Percentiles rank a stretch among this genome's conserved stretches.
Conservation (phyloP, 75 land plant genomes). For the Gnetum montanum region DNA sequence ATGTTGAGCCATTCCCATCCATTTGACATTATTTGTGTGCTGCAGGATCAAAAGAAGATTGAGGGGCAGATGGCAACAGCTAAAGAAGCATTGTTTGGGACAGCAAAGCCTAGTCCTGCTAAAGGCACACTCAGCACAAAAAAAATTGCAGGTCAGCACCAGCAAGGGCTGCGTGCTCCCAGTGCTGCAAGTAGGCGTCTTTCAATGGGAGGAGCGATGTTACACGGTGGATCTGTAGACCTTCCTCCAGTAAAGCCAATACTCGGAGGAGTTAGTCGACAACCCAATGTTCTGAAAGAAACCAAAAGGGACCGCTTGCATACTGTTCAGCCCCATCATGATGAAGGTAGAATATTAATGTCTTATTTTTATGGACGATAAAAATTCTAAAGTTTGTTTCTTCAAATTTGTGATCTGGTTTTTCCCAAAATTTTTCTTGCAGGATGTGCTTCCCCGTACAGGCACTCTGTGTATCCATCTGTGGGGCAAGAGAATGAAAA, state of each 20-base stretch:
- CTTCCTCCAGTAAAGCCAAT: constrained; percentile 19
- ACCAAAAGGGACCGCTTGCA: constrained; percentile 6
- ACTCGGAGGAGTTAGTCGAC: constrained; percentile 3
- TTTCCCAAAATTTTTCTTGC: constrained; percentile 34
- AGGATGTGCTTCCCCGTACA: constrained; percentile 33
- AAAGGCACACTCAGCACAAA: constrained; percentile 36
- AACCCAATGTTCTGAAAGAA: constrained; percentile 5
- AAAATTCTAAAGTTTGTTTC: neutral
- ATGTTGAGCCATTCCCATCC: no score
- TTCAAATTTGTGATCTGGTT: neutral
- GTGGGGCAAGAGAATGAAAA: constrained; percentile 14
- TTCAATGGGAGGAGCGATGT: constrained; percentile 51
- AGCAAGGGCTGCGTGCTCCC: no score
- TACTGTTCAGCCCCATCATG: constrained; percentile 17
- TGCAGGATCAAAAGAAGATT: constrained; percentile 79
- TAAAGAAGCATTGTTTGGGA: constrained; percentile 71
- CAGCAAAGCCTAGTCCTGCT: constrained; percentile 80
- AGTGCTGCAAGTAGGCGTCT: constrained; percentile 50
- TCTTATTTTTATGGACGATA: neutral
- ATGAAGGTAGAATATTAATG: constrained; percentile 16
- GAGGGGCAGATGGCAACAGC: constrained; percentile 83
- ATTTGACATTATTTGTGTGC: neutral
- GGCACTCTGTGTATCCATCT: constrained; percentile 18
- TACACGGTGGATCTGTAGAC: constrained; percentile 10
- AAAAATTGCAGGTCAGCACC: constrained; percentile 23